Conservation (phyloP, 1,139 yeast genomes). For the Nakaseomyces uthaithaninus region DNA sequence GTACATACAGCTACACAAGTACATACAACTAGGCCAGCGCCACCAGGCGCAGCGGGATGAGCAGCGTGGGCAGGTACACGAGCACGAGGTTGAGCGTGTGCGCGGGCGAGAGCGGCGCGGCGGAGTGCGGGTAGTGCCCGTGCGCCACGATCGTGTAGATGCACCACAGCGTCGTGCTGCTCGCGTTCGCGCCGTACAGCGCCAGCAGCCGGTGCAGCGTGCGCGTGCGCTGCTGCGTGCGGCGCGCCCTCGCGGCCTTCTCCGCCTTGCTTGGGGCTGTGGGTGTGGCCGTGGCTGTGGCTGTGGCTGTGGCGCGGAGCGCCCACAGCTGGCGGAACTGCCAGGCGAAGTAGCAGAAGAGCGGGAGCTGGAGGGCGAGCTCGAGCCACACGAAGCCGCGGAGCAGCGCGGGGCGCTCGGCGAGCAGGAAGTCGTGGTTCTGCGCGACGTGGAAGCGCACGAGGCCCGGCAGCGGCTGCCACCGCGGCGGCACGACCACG, state of each 20-base stretch:
- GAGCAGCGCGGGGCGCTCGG: slow-evolving; percentile 59
- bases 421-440: slow-evolving; percentile 65
- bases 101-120: slow-evolving; percentile 8
- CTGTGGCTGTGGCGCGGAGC: slow-evolving; percentile 10
- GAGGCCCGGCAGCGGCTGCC: slow-evolving; percentile 44
- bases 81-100: slow-evolving; percentile 20
- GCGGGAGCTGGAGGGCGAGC: slow-evolving; percentile 66
- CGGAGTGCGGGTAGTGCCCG: slow-evolving; percentile 26
- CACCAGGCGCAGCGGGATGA: no score
- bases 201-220: slow-evolving; percentile 15
- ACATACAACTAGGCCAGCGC: no score
- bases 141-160: slow-evolving; percentile 19
- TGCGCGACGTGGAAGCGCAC: slow-evolving; percentile 49
- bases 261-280: slow-evolving; percentile 11
- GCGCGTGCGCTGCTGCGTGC: slow-evolving; percentile 7
- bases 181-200: slow-evolving; percentile 26
- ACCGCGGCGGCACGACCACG: slow-evolving; percentile 51
- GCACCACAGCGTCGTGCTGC: slow-evolving; percentile 27
- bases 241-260: slow-evolving; percentile 8
- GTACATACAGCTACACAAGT: no score
- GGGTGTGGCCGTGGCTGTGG: slow-evolving; percentile 6
- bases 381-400: slow-evolving; percentile 63
- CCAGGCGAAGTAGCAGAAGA: slow-evolving; percentile 41
- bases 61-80: slow-evolving; percentile 26
- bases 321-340: slow-evolving; percentile 9